A percentile compares a stretch with the other conserved stretches of the same genome.
These are phyloP conservation scores for Trichomonas vaginalis DNA, from an alignment of 208 protist genomes.

Conservation along the genomic window DNA sequence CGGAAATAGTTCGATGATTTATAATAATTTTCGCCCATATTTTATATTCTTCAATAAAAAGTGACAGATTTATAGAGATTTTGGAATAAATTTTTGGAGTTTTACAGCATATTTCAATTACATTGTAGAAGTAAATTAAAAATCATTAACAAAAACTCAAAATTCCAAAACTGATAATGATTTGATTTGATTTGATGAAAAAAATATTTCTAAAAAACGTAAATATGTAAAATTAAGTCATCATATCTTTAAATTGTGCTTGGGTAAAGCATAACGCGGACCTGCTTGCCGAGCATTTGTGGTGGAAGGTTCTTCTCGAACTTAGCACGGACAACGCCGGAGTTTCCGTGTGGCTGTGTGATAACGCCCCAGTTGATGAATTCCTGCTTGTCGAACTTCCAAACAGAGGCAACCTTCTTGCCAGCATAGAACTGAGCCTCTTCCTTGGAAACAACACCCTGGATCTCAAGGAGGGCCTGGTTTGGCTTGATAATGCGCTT, in stretches of 20 bases:
- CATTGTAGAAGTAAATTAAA: too few species aligned
- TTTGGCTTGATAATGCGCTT: background rate
- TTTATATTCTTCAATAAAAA: background rate
- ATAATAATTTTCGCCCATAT: background rate
- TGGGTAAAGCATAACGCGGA: background rate
- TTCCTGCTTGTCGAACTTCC: background rate
- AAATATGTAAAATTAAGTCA: background rate
- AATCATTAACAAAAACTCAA: too few species aligned
- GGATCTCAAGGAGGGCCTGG: background rate
- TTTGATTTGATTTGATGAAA: too few species aligned
- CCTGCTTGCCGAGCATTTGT: background rate
- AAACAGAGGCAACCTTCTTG: background rate
- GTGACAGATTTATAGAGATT: background rate
- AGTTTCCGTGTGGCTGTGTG: slow-evolving; percentile 1
- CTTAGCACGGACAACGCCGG: slow-evolving; percentile 17
- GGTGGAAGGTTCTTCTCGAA: background rate
- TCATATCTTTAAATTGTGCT: background rate
- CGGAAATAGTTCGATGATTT: background rate
- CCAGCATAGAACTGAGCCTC: slow-evolving; percentile 15
- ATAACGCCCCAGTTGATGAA: background rate
- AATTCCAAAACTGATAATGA: too few species aligned
- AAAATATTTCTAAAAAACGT: too few species aligned
- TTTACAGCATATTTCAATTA: too few species aligned
- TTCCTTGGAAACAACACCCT: background rate
- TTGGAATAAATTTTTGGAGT: background rate